A percentile compares a stretch with the other conserved stretches of the same genome.
Evolutionary conservation across 2,329 filamentous ascomycete genomes (phyloP).

Genomic region (Fusarium humuli): DNA sequence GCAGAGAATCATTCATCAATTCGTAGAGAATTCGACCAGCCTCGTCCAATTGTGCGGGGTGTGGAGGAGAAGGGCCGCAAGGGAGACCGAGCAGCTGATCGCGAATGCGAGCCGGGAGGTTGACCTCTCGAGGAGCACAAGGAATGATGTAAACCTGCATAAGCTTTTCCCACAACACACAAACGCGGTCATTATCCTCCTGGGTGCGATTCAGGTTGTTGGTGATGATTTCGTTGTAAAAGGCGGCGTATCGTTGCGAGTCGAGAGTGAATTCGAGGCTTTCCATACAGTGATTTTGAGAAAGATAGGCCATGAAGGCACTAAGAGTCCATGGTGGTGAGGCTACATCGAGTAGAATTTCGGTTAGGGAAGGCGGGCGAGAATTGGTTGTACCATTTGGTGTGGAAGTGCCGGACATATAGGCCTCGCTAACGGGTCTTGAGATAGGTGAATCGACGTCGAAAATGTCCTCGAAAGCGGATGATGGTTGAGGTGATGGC

Average conservation of each 20-base stretch:
- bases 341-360: constrained; percentile 88
- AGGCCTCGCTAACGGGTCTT: constrained; percentile 62
- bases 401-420: constrained; percentile 57
- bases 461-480: constrained; percentile 59
- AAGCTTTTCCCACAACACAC: constrained; percentile 86
- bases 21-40: constrained; percentile 92
- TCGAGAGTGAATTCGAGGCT: constrained; percentile 97
- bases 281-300: constrained; percentile 96
- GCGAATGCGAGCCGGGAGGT: constrained; percentile 86
- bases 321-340: constrained; percentile 89
- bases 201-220: constrained; percentile 52
- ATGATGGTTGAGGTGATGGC: constrained; percentile 58
- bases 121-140: constrained; percentile 87
- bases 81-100: constrained; percentile 76
- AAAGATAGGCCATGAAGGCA: constrained; percentile 96
- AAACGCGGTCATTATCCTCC: constrained; percentile 72
- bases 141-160: constrained; percentile 91
- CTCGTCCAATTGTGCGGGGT: constrained; percentile 80
- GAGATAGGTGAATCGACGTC: constrained; percentile 58
- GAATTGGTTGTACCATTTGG: constrained; percentile 49
- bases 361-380: constrained; percentile 76
- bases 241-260: constrained; percentile 81
- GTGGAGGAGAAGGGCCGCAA: constrained; percentile 71
- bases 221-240: constrained; percentile 59
- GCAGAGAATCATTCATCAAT: constrained; percentile 95